Percentiles rank a stretch among this genome's conserved stretches.
These are phyloP conservation scores for Nicotiana sylvestris DNA, from an alignment of 257 asterid species.

Conservation along the genomic window DNA sequence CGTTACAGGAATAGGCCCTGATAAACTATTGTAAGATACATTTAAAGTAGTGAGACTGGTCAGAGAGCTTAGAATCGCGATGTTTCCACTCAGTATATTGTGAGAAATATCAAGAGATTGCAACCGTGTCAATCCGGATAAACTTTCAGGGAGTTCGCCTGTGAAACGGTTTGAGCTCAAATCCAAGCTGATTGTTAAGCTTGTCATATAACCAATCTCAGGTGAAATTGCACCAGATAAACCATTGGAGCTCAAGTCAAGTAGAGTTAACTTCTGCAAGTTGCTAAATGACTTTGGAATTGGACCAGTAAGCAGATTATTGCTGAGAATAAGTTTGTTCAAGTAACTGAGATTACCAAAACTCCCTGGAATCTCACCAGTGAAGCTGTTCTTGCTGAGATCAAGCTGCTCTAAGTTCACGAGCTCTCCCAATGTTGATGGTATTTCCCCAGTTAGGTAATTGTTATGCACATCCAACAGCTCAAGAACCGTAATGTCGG, in stretches of 20 bases:
- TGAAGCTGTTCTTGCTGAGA: slow-evolving; percentile 69
- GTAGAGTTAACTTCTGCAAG: slow-evolving; percentile 67
- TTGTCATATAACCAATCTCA: slow-evolving; percentile 56
- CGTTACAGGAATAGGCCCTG: slow-evolving; percentile 80
- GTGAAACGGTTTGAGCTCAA: slow-evolving; percentile 54
- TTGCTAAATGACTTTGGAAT: slow-evolving; percentile 52
- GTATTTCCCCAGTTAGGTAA: slow-evolving; percentile 54
- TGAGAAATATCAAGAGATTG: slow-evolving; percentile 73
- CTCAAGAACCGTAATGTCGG: slow-evolving; percentile 67
- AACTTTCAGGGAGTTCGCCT: slow-evolving; percentile 64
- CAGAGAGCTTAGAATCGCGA: slow-evolving; percentile 42
- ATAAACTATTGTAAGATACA: slow-evolving; percentile 65
- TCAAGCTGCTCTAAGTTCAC: slow-evolving; percentile 82
- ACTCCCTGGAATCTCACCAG: slow-evolving; percentile 59
- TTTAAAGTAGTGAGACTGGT: slow-evolving; percentile 68
- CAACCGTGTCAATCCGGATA: slow-evolving; percentile 62
- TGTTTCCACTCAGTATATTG: slow-evolving; percentile 52
- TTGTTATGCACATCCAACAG: slow-evolving; percentile 71
- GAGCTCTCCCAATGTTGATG: slow-evolving; percentile 52
- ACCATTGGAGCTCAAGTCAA: slow-evolving; percentile 76
- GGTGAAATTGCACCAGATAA: slow-evolving; percentile 62
- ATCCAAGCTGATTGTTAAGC: slow-evolving; percentile 70
- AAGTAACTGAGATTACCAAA: slow-evolving; percentile 75
- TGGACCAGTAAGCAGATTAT: slow-evolving; percentile 58
- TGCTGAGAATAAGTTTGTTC: slow-evolving; percentile 60